Evolutionary conservation across 108 stramenopile genomes (phyloP).

Genomic region (Fragilaria crotonensis): DNA sequence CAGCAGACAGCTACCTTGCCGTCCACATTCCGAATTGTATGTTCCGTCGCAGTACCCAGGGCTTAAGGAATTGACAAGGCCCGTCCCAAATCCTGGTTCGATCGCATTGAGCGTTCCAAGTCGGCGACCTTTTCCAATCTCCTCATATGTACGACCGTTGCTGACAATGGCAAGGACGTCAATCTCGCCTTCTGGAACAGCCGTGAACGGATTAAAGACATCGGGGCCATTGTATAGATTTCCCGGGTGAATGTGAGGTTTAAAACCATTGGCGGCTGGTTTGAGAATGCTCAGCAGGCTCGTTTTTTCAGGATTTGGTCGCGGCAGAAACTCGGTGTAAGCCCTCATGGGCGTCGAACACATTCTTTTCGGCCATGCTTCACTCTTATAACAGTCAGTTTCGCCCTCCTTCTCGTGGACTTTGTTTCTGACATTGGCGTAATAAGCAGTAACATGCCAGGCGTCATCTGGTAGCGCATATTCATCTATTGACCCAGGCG

Average conservation of each 20-base stretch:
- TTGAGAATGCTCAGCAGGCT: conserved; percentile 40
- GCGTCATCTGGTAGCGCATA: conserved; percentile 46
- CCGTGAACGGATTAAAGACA: conserved; percentile 34
- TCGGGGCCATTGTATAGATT: conserved; percentile 49
- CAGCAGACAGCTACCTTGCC: conserved; percentile 39
- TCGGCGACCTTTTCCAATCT: conserved; percentile 18
- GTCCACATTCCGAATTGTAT: conserved; percentile 37
- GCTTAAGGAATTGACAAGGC: too few species aligned
- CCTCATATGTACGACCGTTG: conserved; percentile 13
- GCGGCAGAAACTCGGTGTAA: conserved; percentile 67
- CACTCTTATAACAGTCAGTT: conserved; percentile 23
- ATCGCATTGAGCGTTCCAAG: conserved; percentile 9
- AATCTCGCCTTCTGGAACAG: conserved; percentile 45
- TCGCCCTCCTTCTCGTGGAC: conserved; percentile 5
- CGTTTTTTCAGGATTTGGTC: conserved; percentile 44
- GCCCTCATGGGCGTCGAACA: conserved; percentile 44
- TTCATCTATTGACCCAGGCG: conserved; percentile 9
- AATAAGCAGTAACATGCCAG: conserved; percentile 52
- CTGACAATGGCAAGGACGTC: conserved; percentile 62
- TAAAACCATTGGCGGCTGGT: conserved; percentile 1
- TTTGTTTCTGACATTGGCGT: conserved; percentile 17
- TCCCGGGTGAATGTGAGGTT: conserved; percentile 4
- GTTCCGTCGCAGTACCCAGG: conserved; percentile 68
- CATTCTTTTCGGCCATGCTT: conserved; percentile 24
- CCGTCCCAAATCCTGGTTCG: too few species aligned